A percentile compares a stretch with the other conserved stretches of the same genome.
Evolutionary conservation across 768 basidiomycete species (phyloP).

Genomic region (Mycena metata): DNA sequence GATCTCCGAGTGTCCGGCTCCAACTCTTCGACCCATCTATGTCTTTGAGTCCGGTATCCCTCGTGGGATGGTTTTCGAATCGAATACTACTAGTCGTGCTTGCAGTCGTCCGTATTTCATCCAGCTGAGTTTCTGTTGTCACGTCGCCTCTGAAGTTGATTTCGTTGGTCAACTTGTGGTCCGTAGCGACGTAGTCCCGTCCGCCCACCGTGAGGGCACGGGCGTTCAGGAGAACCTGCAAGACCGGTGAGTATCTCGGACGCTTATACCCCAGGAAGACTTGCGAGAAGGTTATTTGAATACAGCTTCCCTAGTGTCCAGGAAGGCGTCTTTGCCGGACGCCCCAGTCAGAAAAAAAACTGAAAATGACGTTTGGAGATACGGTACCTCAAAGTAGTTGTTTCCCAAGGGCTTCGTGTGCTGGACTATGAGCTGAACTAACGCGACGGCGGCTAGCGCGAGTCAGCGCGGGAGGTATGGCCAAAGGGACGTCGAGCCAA

Average conservation of each 20-base stretch:
- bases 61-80: background rate
- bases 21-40: no score
- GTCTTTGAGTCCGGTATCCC: background rate
- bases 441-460: conserved; percentile 47
- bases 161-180: background rate
- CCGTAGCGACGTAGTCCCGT: background rate
- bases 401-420: conserved; percentile 29
- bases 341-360: no score
- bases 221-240: conserved; percentile 22
- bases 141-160: conserved; percentile 6
- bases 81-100: background rate
- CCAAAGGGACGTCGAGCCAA: conserved; percentile 13
- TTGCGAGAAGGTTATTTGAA: conserved; percentile 40
- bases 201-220: conserved; percentile 21
- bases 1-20: no score
- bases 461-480: background rate
- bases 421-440: conserved; percentile 47
- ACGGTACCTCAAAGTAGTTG: conserved; percentile 43
- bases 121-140: background rate
- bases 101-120: background rate
- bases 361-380: no score
- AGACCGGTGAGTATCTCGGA: background rate
- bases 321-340: conserved; percentile 42
- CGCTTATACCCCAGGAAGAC: background rate
- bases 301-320: conserved; percentile 53